A percentile compares a stretch with the other conserved stretches of the same genome.
Conservation (phyloP, 2,329 filamentous ascomycete genomes). For the Colletotrichum magnum region DNA sequence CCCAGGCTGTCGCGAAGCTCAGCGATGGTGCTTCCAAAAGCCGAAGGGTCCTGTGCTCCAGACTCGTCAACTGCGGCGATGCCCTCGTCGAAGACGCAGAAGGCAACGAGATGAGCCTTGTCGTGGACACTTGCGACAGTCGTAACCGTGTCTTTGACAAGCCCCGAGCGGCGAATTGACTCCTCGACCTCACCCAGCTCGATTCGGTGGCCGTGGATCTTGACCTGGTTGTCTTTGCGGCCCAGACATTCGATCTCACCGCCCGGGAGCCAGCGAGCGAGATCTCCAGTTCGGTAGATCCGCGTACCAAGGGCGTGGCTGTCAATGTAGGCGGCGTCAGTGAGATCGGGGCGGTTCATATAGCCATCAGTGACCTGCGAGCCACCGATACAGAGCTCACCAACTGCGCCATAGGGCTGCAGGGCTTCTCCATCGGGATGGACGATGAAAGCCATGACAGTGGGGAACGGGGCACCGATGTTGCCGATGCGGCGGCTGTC, state of each 20-base stretch:
- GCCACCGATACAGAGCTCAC: slow-evolving; percentile 43
- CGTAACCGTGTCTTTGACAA: slow-evolving; percentile 3
- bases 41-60: neutral
- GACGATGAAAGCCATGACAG: slow-evolving; percentile 20
- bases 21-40: neutral
- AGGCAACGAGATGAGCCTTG: slow-evolving; percentile 13
- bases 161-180: slow-evolving; percentile 33
- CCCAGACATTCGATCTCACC: slow-evolving; percentile 42
- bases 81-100: slow-evolving; percentile 4
- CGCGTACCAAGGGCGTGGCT: slow-evolving; percentile 19
- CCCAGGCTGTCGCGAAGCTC: slow-evolving; percentile 35
- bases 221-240: slow-evolving; percentile 43
- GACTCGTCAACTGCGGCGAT: neutral
- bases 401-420: slow-evolving; percentile 37
- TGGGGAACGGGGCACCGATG: slow-evolving; percentile 18
- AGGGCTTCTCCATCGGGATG: slow-evolving; percentile 23
- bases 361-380: slow-evolving; percentile 43
- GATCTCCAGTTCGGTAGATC: slow-evolving; percentile 42
- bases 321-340: slow-evolving; percentile 27
- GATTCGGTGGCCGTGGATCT: slow-evolving; percentile 42
- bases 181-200: slow-evolving; percentile 44
- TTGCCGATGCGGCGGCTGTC: neutral
- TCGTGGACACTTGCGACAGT: neutral
- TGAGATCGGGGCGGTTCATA: slow-evolving; percentile 38
- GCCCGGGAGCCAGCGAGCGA: slow-evolving; percentile 37